Conservation (phyloP, 768 basidiomycete species). For the Suillus subluteus region DNA sequence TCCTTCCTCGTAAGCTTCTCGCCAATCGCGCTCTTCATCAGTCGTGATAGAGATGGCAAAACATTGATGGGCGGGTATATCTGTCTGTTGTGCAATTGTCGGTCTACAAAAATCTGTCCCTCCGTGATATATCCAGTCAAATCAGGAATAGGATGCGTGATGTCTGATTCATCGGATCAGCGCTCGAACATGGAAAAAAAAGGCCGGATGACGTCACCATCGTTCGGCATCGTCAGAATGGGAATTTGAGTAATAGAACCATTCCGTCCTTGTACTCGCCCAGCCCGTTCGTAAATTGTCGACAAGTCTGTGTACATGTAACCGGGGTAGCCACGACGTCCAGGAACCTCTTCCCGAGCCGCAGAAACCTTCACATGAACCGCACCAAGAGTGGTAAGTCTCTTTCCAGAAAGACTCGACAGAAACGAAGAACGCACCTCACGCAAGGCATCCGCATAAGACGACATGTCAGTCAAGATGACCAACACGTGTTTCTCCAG, state of each 20-base stretch:
- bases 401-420: constrained; percentile 5
- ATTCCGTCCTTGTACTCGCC: constrained; percentile 95
- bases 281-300: constrained; percentile 99
- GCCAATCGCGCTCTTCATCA: constrained; percentile 99
- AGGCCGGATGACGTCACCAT: constrained; percentile 60
- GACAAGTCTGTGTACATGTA: constrained; percentile 99
- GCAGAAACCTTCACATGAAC: constrained; percentile 70
- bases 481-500: constrained; percentile 99
- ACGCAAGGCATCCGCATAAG: constrained; percentile 95
- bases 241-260: constrained; percentile 99
- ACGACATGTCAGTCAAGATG: constrained; percentile 99
- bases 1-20: constrained; percentile 97
- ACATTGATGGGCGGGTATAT: constrained; percentile 99
- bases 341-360: constrained; percentile 98
- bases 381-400: constrained; percentile 15
- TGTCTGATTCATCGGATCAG: constrained; percentile 61
- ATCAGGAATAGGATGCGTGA: constrained; percentile 99
- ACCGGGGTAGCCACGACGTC: constrained; percentile 97
- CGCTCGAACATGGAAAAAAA: constrained; percentile 20
- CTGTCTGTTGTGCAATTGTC: constrained; percentile 94
- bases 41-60: constrained; percentile 94
- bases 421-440: constrained; percentile 57
- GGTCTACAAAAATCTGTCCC: constrained; percentile 98
- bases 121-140: constrained; percentile 99
- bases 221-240: constrained; percentile 99